A percentile compares a stretch with the other conserved stretches of the same genome.
These are phyloP conservation scores for Pseudopyrenochaeta lycopersici DNA, from an alignment of 2,329 filamentous ascomycete genomes.

Conservation along the genomic window DNA sequence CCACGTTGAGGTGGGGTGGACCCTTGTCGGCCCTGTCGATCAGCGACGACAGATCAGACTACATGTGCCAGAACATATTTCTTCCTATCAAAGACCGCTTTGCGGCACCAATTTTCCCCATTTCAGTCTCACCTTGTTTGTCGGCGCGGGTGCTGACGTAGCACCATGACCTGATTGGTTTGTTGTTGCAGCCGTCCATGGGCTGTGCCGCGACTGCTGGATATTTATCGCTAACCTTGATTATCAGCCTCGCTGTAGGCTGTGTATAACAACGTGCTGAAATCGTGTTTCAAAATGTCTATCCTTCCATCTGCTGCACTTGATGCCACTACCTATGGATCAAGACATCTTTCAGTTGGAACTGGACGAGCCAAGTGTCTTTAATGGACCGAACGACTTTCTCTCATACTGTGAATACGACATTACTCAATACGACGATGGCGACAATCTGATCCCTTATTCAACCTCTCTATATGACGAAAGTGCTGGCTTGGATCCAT, in stretches of 20 bases:
- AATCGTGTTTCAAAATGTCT: no score
- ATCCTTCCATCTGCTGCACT: no score
- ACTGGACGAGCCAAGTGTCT: no score
- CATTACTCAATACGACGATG: no score
- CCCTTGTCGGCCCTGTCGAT: constrained; percentile 1
- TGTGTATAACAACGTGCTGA: neutral
- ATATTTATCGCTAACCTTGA: constrained; percentile 10
- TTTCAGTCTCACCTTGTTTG: neutral
- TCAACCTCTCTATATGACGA: no score
- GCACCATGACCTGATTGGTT: neutral
- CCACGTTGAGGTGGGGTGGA: constrained; percentile 22
- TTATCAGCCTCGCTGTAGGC: constrained; percentile 5
- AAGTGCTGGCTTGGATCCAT: no score
- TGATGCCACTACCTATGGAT: no score
- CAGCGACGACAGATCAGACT: neutral
- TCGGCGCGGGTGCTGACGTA: neutral
- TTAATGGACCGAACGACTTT: no score
- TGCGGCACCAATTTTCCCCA: neutral
- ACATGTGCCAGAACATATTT: neutral
- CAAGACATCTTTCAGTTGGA: no score
- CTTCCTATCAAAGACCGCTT: neutral
- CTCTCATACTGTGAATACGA: no score
- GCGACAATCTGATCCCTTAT: no score
- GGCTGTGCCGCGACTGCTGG: no score
- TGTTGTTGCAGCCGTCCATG: neutral